Base-by-base conservation (phyloP, 805 yeast genomes). In the Candida xyloterini region DNA sequence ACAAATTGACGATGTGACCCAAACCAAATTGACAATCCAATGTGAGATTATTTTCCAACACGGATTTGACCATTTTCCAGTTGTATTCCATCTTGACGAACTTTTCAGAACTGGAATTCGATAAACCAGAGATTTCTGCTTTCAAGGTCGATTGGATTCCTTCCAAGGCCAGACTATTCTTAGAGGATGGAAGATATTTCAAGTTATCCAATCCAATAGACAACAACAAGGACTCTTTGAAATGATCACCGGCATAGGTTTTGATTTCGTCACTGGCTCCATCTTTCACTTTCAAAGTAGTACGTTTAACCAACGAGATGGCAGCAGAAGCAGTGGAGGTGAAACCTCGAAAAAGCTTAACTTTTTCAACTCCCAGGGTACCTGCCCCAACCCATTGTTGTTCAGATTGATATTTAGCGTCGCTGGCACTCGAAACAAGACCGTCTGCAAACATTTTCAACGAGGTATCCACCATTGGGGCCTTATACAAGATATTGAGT, bases 201-300 rank as follows among this genome's bases (percentile, higher is more conserved):
- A 83, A 67, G 3, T 73, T 62, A 44, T 78, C 80, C 6, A 59
- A 42, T 7, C 56, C 51, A 43, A 66, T 67, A 26, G 70, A 66
- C 38, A 75, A 65, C 28, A 71, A 62, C 2, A 80, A 34, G 6
- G 81, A 65, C 11, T 74, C 62, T 55, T 88, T 91, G 48, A 76
- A 62, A 43, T 76, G 73, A 40, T 82, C 73, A 3, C 85, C 84
- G 2, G 88, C 78, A 26, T 70, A 72, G 10, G 71, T 66, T 35
- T 88, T 76, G 15, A 79, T 58, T 15, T 74, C 67, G 45, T 75
- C 78, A 20, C 79, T 70, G 2, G 85, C 80, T 22, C 66, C 65
- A 42, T 75, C 80, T 22, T 55, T 68, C 21, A 69, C 66, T 38
- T 76, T 73, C 30, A 73, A 63, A 13, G 84, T 59, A 4, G 78